Percentiles rank a stretch among this genome's conserved stretches.
These are phyloP conservation scores for Roridomyces roridus DNA, from an alignment of 768 basidiomycete genomes.

Conservation along the genomic window DNA sequence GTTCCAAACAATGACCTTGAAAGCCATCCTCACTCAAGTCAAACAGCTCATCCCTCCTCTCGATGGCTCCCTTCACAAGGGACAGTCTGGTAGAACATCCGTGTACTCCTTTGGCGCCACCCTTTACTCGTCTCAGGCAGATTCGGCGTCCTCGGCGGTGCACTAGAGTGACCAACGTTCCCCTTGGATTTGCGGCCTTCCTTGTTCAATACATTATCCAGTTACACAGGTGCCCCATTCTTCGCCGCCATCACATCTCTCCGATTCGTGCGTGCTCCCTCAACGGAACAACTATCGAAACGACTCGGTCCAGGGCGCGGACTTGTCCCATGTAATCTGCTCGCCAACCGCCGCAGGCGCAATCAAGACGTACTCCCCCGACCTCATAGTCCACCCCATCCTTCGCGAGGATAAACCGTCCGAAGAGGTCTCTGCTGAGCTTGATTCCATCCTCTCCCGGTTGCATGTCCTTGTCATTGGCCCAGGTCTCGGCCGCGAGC, in stretches of 20 bases:
- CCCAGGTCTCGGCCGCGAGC: constrained; percentile 91
- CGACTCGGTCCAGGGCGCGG: constrained; percentile 73
- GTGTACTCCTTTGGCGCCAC: neutral
- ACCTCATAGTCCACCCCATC: constrained; percentile 96
- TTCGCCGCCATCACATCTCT: constrained; percentile 93
- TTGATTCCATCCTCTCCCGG: constrained; percentile 77
- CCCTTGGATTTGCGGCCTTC: neutral
- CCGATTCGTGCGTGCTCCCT: constrained; percentile 64
- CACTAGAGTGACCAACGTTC: constrained; percentile 75
- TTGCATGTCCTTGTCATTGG: constrained; percentile 94
- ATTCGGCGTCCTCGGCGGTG: constrained; percentile 93
- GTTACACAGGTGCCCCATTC: constrained; percentile 97
- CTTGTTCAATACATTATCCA: constrained; percentile 34
- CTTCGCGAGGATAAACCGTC: constrained; percentile 70
- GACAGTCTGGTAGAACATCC: constrained; percentile 75
- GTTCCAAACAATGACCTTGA: constrained; percentile 47
- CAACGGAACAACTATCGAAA: neutral
- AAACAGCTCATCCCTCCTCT: constrained; percentile 90
- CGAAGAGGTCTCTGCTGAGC: constrained; percentile 53
- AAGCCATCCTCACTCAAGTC: constrained; percentile 69
- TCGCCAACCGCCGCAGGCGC: constrained; percentile 89
- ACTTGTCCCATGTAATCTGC: constrained; percentile 97
- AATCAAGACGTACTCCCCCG: constrained; percentile 97
- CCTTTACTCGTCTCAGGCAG: constrained; percentile 57
- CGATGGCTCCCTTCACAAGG: constrained; percentile 89